A percentile compares a stretch with the other conserved stretches of the same genome.
These are phyloP conservation scores for Arabidopsis hybrid DNA, from an alignment of 441 rosid species.

Conservation along the genomic window DNA sequence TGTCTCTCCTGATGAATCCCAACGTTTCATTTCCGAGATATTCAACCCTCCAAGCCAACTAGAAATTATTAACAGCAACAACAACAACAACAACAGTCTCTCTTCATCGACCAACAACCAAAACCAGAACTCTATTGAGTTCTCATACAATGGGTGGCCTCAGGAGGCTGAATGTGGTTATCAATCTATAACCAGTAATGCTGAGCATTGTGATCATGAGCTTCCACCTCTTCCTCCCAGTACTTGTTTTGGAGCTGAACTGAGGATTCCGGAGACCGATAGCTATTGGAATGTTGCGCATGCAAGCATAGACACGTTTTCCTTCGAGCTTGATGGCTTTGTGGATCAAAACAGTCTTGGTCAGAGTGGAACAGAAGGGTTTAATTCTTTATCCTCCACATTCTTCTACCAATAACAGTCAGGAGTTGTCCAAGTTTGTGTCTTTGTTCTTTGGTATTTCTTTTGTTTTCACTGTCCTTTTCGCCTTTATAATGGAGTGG, in stretches of 20 bases:
- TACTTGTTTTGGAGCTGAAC: constrained; percentile 51
- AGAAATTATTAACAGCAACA: constrained; percentile 34
- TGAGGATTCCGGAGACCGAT: constrained; percentile 39
- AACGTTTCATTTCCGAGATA: constrained; percentile 53
- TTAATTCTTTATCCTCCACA: constrained; percentile 29
- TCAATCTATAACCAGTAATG: constrained; percentile 48
- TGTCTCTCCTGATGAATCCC: constrained; percentile 78
- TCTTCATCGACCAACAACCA: constrained; percentile 19
- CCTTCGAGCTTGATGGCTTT: constrained; percentile 41
- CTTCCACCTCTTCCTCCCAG: constrained; percentile 90
- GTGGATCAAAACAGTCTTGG: constrained; percentile 31
- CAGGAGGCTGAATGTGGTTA: constrained; percentile 39
- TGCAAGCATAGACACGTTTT: constrained; percentile 40
- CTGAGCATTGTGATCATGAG: constrained; percentile 51
- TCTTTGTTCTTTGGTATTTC: constrained; percentile 1
- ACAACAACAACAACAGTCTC: constrained; percentile 38
- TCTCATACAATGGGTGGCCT: constrained; percentile 52
- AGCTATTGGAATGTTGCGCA: constrained; percentile 39
- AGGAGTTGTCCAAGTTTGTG: constrained; percentile 23
- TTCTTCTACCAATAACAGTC: constrained; percentile 34
- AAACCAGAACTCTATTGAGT: constrained; percentile 33
- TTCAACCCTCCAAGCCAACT: constrained; percentile 47
- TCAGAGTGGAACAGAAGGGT: constrained; percentile 34
- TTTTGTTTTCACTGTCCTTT: neutral
- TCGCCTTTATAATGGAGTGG: constrained; percentile 17